A percentile compares a stretch with the other conserved stretches of the same genome.
These are phyloP conservation scores for Candida vartiovaarae DNA, from an alignment of 805 yeast genomes.

Conservation along the genomic window DNA sequence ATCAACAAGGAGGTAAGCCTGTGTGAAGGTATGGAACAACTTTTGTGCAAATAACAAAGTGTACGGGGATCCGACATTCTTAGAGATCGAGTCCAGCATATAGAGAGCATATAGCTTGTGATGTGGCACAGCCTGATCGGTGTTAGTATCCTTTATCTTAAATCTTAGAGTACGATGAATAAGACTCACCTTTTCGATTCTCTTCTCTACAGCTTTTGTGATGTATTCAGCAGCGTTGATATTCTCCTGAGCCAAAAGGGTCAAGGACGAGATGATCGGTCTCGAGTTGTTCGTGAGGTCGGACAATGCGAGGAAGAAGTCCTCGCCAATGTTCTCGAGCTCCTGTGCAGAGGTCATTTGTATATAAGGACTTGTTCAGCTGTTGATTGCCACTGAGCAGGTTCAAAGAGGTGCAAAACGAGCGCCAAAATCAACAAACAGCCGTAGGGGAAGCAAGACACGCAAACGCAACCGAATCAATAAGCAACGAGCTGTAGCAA, in stretches of 20 bases:
- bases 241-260: slow-evolving; percentile 83
- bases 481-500: too few species aligned
- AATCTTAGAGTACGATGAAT: background rate
- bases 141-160: slow-evolving; percentile 6
- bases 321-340: slow-evolving; percentile 33
- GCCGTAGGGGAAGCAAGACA: too few species aligned
- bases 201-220: slow-evolving; percentile 62
- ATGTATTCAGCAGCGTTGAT: slow-evolving; percentile 70
- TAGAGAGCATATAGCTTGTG: slow-evolving; percentile 83
- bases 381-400: too few species aligned
- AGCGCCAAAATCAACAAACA: too few species aligned
- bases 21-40: slow-evolving; percentile 62
- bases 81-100: slow-evolving; percentile 84
- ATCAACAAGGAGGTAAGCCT: slow-evolving; percentile 71
- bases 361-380: background rate
- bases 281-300: slow-evolving; percentile 84
- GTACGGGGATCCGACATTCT: slow-evolving; percentile 86
- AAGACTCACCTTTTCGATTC: slow-evolving; percentile 51
- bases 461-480: too few species aligned
- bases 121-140: slow-evolving; percentile 54
- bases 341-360: slow-evolving; percentile 7
- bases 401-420: too few species aligned
- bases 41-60: slow-evolving; percentile 69
- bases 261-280: slow-evolving; percentile 81
- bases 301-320: slow-evolving; percentile 62